Conservation (phyloP, 345 rosid species). For the Nasturtium officinale region DNA sequence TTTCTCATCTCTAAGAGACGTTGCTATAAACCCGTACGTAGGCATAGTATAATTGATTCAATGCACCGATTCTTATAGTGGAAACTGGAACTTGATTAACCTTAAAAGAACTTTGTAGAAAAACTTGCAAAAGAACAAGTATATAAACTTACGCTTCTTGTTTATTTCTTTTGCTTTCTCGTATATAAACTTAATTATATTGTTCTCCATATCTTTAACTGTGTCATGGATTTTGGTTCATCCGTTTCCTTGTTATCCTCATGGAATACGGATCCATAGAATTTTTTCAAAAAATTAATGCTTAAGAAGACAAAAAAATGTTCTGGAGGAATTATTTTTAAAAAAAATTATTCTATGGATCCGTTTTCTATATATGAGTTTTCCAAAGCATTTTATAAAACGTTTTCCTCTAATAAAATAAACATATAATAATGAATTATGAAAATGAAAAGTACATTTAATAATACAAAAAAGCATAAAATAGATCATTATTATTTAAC, state of each 20-base stretch:
- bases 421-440: too few relatives aligned
- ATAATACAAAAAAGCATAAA: too few relatives aligned
- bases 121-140: conserved; percentile 1
- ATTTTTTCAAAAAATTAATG: background rate
- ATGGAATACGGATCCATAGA: background rate
- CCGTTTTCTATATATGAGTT: too few relatives aligned
- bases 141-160: background rate
- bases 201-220: background rate
- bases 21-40: conserved; percentile 16
- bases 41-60: conserved; percentile 13
- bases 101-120: background rate
- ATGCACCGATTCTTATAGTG: background rate
- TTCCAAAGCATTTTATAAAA: background rate
- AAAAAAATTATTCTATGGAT: too few relatives aligned
- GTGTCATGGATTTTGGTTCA: background rate
- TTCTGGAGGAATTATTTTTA: too few relatives aligned
- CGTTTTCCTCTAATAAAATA: background rate
- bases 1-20: conserved; percentile 20
- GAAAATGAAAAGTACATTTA: too few relatives aligned
- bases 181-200: background rate
- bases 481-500: too few relatives aligned
- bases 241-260: background rate
- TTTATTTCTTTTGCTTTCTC: background rate
- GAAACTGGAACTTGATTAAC: conserved; percentile 14
- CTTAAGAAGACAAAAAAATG: too few relatives aligned